Base-by-base conservation (phyloP, 768 basidiomycete genomes). In the Candolleomyces aberdarensis region DNA sequence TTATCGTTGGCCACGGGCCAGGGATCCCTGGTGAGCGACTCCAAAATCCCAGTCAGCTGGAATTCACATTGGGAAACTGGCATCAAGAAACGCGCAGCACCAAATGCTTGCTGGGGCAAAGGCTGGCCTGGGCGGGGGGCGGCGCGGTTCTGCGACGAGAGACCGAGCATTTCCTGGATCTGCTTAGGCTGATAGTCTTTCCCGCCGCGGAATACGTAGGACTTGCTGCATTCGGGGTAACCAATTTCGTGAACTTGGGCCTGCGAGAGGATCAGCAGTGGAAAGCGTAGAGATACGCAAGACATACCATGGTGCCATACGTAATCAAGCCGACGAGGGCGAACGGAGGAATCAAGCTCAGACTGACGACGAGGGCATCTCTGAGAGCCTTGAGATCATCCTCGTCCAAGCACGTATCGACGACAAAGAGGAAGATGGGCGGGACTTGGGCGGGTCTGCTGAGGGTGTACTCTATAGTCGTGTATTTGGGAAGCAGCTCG, bases 401-500 rank as follows among this genome's bases (percentile, higher is more conserved):
- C 62, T 93, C 91, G 67, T 95, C 93, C 65, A 98, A 81, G 72
- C 97, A 99, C 22, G 96, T 98, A 73, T 98, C 96, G 52, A 99
- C 88, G 57, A 98, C 95, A 72, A 95, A 97, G 48, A 99, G 82
- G 82, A 99, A 98, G 74, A 98, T 85, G 56, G 97, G 96, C 4
- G 96, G 96, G 49, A 96, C 89, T 68, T 89, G 93, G 13, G 88
- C 93, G 0, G 93, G 89, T 63, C 96, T 86, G 26, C 90, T 82
- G 51, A 98, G 89, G n/a, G 96, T 98, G 79, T 99, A 99, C 77
- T 99, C 97, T 76, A 99, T 97, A 8, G 97, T 99, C 36, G 97
- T 98, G 81, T 98, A 98, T 76, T 97, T 96, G 70, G 96, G 95
- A 43, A 98, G 76, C 32, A 99, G 84, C 73, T 99, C 97, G 14